Evolutionary conservation across 2,329 filamentous ascomycete species (phyloP).

Genomic region (Neofusicoccum sp.): DNA sequence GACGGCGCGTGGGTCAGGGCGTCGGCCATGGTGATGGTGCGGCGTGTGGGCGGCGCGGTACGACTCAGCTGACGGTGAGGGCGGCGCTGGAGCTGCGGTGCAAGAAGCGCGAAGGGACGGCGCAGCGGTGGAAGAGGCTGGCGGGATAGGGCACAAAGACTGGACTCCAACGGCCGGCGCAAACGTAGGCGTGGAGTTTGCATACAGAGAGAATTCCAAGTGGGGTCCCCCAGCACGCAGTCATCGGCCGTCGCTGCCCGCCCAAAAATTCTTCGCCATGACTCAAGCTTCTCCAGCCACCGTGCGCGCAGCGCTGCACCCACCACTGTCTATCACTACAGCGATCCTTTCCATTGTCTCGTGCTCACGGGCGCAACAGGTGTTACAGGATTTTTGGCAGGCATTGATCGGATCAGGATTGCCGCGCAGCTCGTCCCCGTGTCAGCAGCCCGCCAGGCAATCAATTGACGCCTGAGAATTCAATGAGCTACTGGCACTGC

Average conservation of each 20-base stretch:
- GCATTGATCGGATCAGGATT: too few species aligned
- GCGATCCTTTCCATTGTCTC: background rate
- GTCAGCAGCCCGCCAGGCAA: too few species aligned
- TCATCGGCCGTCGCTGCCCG: background rate
- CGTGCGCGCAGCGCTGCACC: background rate
- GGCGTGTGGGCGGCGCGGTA: background rate
- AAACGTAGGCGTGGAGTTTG: constrained; percentile 5
- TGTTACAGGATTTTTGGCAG: too few species aligned
- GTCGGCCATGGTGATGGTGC: constrained; percentile 11
- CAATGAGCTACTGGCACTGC: too few species aligned
- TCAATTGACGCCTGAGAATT: too few species aligned
- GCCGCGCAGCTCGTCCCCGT: too few species aligned
- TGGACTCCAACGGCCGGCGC: constrained; percentile 7
- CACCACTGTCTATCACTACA: background rate
- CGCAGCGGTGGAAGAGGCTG: background rate
- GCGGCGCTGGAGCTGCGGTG: background rate
- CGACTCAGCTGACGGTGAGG: background rate
- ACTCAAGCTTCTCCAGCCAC: constrained; percentile 12
- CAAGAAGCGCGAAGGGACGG: background rate
- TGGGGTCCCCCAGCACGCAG: constrained; percentile 10
- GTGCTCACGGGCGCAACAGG: too few species aligned
- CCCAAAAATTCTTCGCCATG: constrained; percentile 9
- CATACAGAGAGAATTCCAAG: constrained; percentile 9
- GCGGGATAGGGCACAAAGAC: background rate
- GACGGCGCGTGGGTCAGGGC: constrained; percentile 10